Evolutionary conservation across 768 basidiomycete species (phyloP).

Genomic region (Russula vinacea): DNA sequence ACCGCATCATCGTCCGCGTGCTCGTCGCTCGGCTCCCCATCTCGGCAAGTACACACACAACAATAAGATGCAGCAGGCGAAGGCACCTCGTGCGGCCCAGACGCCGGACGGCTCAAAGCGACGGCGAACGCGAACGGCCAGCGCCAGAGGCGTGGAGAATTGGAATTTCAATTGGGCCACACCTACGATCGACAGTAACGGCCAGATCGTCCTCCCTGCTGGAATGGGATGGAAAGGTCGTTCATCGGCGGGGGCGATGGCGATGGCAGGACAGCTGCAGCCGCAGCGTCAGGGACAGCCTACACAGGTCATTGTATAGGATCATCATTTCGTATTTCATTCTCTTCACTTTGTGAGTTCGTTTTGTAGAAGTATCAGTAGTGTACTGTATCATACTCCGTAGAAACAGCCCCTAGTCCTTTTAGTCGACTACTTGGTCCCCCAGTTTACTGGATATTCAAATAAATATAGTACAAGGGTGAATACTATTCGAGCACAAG

Average conservation of each 20-base stretch:
- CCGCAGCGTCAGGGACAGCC: constrained; percentile 7
- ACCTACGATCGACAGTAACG: constrained; percentile 9
- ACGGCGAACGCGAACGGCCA: constrained; percentile 23
- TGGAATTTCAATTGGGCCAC: not conserved
- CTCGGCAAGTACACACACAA: constrained; percentile 5
- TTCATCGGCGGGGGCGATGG: not conserved
- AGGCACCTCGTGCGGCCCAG: not conserved
- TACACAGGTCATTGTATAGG: not conserved
- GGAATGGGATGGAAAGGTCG: constrained; percentile 29
- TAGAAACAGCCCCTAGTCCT: not conserved
- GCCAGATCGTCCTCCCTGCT: constrained; percentile 27
- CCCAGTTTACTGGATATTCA: not conserved
- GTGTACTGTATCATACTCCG: not conserved
- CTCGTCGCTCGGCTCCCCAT: constrained; percentile 23
- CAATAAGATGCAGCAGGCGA: not conserved
- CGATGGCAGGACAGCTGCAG: not conserved
- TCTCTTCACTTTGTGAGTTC: not conserved
- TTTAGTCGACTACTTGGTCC: not conserved
- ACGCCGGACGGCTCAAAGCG: constrained; percentile 23
- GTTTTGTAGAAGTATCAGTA: constrained; percentile 7
- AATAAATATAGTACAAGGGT: too few species aligned
- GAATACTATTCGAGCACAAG: too few species aligned
- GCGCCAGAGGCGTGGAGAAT: constrained; percentile 19
- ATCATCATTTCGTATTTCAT: not conserved
- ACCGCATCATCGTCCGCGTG: constrained; percentile 2